A percentile compares a stretch with the other conserved stretches of the same genome.
Conservation (phyloP, 257 asterid genomes). For the Phtheirospermum japonicum region DNA sequence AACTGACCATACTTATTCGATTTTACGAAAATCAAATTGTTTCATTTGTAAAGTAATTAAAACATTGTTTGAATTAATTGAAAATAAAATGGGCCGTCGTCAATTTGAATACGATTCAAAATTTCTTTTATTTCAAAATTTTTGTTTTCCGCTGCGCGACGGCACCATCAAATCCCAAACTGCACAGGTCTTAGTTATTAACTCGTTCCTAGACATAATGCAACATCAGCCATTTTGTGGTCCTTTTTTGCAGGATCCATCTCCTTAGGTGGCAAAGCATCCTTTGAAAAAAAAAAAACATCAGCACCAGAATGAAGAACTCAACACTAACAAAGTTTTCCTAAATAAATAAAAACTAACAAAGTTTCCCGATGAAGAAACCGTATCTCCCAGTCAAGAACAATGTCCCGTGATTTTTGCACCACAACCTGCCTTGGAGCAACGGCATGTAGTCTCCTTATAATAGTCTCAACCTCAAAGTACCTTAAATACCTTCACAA, state of each 20-base stretch:
- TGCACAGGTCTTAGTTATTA: slow-evolving; percentile 30
- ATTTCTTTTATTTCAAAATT: too few species aligned
- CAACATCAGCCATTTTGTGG: slow-evolving; percentile 91
- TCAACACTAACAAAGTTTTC: too few species aligned
- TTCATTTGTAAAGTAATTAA: too few species aligned
- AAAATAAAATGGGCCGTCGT: too few species aligned
- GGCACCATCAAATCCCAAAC: too few species aligned
- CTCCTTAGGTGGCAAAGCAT: slow-evolving; percentile 90
- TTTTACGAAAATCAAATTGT: too few species aligned
- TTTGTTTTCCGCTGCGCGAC: too few species aligned
- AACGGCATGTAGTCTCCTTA: slow-evolving; percentile 79
- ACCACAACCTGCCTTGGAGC: slow-evolving; percentile 64
- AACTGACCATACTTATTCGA: too few species aligned
- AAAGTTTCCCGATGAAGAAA: slow-evolving; percentile 17
- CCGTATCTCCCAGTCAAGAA: slow-evolving; percentile 97
- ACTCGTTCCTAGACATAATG: slow-evolving; percentile 94
- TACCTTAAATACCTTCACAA: slow-evolving; percentile 77
- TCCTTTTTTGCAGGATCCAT: slow-evolving; percentile 87
- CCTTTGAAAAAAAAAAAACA: slow-evolving; percentile 43
- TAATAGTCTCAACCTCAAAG: slow-evolving; percentile 90
- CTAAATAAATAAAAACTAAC: not conserved
- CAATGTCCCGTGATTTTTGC: slow-evolving; percentile 88
- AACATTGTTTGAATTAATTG: too few species aligned
- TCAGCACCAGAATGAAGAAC: slow-evolving; percentile 26
- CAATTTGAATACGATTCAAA: too few species aligned